Evolutionary conservation across 2,329 filamentous ascomycete genomes (phyloP).

Genomic region (Nothomitra cinnamomea): DNA sequence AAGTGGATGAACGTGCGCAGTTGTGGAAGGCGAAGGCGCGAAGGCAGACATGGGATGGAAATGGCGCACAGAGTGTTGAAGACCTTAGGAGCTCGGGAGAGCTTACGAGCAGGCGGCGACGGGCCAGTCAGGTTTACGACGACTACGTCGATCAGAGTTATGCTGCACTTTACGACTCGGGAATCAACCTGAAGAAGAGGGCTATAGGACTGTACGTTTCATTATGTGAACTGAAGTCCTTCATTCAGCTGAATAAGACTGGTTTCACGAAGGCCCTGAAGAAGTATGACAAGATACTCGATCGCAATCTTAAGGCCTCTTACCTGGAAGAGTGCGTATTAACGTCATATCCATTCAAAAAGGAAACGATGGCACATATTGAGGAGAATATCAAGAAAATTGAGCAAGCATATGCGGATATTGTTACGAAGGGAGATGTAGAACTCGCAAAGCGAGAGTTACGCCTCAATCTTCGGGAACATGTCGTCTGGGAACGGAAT

Average conservation of each 20-base stretch:
- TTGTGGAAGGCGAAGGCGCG: slow-evolving; percentile 21
- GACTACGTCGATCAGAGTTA: slow-evolving; percentile 64
- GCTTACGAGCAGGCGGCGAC: slow-evolving; percentile 37
- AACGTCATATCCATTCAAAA: slow-evolving; percentile 64
- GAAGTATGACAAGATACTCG: slow-evolving; percentile 94
- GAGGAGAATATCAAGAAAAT: slow-evolving; percentile 57
- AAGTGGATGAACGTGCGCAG: slow-evolving; percentile 32
- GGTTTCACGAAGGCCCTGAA: slow-evolving; percentile 94
- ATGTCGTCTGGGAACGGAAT: slow-evolving; percentile 97
- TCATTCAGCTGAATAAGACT: slow-evolving; percentile 87
- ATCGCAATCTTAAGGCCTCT: slow-evolving; percentile 57
- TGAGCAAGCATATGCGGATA: slow-evolving; percentile 61
- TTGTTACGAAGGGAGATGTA: slow-evolving; percentile 70
- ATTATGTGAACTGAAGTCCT: slow-evolving; percentile 89
- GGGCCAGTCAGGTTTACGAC: slow-evolving; percentile 50
- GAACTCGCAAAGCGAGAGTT: slow-evolving; percentile 67
- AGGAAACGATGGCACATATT: slow-evolving; percentile 51
- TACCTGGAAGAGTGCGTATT: slow-evolving; percentile 65
- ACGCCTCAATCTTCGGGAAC: slow-evolving; percentile 78
- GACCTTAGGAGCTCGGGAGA: slow-evolving; percentile 49
- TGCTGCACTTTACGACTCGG: slow-evolving; percentile 49
- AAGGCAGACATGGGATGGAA: slow-evolving; percentile 5
- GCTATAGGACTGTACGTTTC: slow-evolving; percentile 78
- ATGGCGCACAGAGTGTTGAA: slow-evolving; percentile 17
- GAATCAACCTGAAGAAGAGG: slow-evolving; percentile 83